Percentiles rank a stretch among this genome's conserved stretches.
These are phyloP conservation scores for Naegleria gruberi DNA, from an alignment of 208 protist species.

Conservation along the genomic window DNA sequence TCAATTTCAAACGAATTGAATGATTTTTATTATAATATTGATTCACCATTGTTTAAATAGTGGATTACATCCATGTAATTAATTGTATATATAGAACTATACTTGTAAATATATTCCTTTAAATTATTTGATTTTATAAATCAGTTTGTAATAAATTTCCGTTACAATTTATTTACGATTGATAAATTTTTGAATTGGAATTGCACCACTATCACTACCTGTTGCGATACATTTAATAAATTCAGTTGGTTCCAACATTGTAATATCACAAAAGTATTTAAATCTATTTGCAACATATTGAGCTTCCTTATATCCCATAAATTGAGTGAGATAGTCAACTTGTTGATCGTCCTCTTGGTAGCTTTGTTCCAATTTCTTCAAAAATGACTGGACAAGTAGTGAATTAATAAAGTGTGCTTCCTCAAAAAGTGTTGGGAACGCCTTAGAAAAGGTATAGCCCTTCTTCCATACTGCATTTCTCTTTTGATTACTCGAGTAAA, in stretches of 20 bases:
- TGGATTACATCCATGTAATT: too few species aligned
- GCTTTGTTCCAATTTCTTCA: neutral
- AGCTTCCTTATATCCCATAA: neutral
- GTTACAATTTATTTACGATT: too few species aligned
- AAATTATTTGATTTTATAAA: too few species aligned
- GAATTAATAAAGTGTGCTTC: neutral
- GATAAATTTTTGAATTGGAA: too few species aligned
- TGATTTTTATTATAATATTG: neutral
- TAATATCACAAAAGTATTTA: neutral
- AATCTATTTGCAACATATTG: neutral
- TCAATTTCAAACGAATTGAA: neutral
- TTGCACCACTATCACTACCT: neutral
- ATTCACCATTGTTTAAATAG: neutral
- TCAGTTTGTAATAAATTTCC: too few species aligned
- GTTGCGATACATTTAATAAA: neutral
- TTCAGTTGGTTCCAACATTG: neutral
- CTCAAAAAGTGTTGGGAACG: neutral
- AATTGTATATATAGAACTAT: too few species aligned
- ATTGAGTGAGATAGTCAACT: neutral
- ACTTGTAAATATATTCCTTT: too few species aligned
- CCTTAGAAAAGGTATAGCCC: neutral
- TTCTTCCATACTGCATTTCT: neutral
- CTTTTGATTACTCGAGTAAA: neutral
- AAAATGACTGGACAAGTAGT: neutral
- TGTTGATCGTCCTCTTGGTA: neutral